Evolutionary conservation across 176 grass and related monocot genomes (phyloP), one percentile per base, ranked within the genome.

Genomic region (Juncus effusus): DNA sequence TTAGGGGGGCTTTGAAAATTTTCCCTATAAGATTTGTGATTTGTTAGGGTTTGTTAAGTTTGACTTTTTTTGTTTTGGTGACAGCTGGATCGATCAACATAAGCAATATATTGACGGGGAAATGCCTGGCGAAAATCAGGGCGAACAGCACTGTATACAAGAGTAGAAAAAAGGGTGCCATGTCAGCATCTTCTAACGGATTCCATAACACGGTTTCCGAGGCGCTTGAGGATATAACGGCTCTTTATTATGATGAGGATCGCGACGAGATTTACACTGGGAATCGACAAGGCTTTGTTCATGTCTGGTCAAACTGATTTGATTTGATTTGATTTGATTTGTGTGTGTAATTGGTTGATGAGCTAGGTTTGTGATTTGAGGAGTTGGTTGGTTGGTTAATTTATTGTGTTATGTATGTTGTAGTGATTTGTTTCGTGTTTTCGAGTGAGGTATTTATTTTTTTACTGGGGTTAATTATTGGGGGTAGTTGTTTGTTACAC

Each of bases 201-300:
- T 89, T 89, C 66, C 73, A 71, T 62, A 95, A 77, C 62, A 86
- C 85, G 57, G 83, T 73, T 44, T 13, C 77, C 0, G 90, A 95
- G 74, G 90, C 90, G 12, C 78, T 95, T 3, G 82, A 95, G 65
- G 90, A 95, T 80, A 89, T 95, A 73, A 95, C 90, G 1, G 90
- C 90, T 36, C 61, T 95, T 61, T 89, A 89, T 74, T 95, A 95
- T 2, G 90, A 95, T 2, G 90, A 95, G 78, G 90, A 89, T 52
- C 85, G 90, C 38, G 82, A 95, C 0, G 90, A 95, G 85, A 95
- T 95, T 60, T 95, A 89, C 69, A 95, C 90, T 1, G 90, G 90
- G 42, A 95, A 89, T 55, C 67, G 82, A 1, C 90, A 89, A 57
- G 90, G 90, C 19, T 85, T 95, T 60, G 85, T 95, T 71, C 90